Percentiles rank a stretch among this genome's conserved stretches.
These are phyloP conservation scores for Globisporangium mamillatum DNA, from an alignment of 352 stramenopile species.

Conservation along the genomic window DNA sequence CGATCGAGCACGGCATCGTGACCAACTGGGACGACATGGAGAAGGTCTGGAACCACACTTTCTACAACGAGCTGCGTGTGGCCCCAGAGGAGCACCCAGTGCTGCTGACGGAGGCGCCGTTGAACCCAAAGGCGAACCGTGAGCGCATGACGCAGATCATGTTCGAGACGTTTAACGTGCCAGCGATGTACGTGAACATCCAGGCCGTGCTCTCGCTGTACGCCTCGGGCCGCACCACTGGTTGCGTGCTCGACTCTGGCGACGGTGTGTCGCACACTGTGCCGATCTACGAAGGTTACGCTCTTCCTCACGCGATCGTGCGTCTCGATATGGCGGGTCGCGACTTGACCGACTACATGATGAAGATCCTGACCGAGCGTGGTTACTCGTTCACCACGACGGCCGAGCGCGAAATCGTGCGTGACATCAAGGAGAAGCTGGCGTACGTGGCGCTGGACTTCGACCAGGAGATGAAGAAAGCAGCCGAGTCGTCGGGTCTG, in stretches of 20 bases:
- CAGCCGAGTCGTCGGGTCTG: slow-evolving; percentile 56
- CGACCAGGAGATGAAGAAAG: slow-evolving; percentile 92
- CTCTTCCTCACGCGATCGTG: slow-evolving; percentile 15
- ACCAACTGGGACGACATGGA: slow-evolving; percentile 99
- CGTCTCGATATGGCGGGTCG: slow-evolving; percentile 88
- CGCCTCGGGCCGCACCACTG: not conserved
- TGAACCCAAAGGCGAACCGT: slow-evolving; percentile 94
- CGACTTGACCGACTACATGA: slow-evolving; percentile 95
- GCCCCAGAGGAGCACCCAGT: slow-evolving; percentile 95
- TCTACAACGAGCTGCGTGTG: slow-evolving; percentile 97
- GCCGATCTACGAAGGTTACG: slow-evolving; percentile 97
- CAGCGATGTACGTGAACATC: slow-evolving; percentile 94
- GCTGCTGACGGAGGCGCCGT: slow-evolving; percentile 90
- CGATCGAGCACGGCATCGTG: slow-evolving; percentile 99
- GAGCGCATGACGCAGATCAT: slow-evolving; percentile 96
- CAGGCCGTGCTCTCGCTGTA: slow-evolving; percentile 83
- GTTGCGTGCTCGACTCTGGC: not conserved
- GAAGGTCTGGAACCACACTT: slow-evolving; percentile 99
- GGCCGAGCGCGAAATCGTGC: slow-evolving; percentile 92
- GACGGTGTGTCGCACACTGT: slow-evolving; percentile 72
- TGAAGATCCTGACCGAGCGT: slow-evolving; percentile 95
- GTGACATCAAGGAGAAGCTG: slow-evolving; percentile 98
- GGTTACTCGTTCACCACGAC: slow-evolving; percentile 94
- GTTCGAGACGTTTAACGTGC: slow-evolving; percentile 95
- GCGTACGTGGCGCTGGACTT: slow-evolving; percentile 94